Evolutionary conservation across 176 grass and related monocot genomes (phyloP).

Genomic region (Olyra latifolia): DNA sequence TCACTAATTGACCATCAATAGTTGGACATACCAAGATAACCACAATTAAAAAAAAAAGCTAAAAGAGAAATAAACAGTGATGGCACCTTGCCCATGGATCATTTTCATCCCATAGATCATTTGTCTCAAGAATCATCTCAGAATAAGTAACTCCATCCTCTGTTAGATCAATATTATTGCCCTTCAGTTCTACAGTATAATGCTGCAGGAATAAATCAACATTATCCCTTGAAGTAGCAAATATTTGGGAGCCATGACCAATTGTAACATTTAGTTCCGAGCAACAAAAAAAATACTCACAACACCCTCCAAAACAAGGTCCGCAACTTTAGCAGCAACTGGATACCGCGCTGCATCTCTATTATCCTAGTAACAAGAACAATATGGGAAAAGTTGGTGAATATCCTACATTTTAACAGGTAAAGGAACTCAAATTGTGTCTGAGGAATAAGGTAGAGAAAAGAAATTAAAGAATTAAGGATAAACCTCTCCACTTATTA

Average conservation of each 20-base stretch:
- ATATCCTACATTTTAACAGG: constrained; percentile 26
- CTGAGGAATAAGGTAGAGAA: constrained; percentile 9
- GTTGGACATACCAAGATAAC: constrained; percentile 21
- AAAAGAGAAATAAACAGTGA: constrained; percentile 33
- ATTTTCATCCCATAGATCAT: constrained; percentile 96
- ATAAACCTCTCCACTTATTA: constrained; percentile 94
- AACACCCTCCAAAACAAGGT: constrained; percentile 73
- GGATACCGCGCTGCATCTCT: constrained; percentile 75
- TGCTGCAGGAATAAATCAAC: constrained; percentile 61
- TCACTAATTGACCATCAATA: constrained; percentile 9
- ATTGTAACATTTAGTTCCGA: constrained; percentile 23
- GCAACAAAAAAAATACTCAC: constrained; percentile 63
- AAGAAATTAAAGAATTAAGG: background rate
- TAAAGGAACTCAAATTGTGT: constrained; percentile 22
- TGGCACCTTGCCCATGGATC: constrained; percentile 93
- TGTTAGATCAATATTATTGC: constrained; percentile 85
- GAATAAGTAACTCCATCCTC: constrained; percentile 86
- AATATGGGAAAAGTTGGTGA: constrained; percentile 13
- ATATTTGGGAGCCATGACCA: background rate
- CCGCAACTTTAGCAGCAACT: constrained; percentile 83
- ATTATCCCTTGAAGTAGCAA: constrained; percentile 25
- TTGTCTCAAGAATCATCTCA: constrained; percentile 82
- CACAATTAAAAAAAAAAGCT: constrained; percentile 9
- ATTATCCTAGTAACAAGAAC: constrained; percentile 71
- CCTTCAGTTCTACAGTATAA: constrained; percentile 89